Evolutionary conservation across 2,329 filamentous ascomycete genomes (phyloP), one percentile per base, ranked within the genome.

Genomic region (Aspergillus persii): DNA sequence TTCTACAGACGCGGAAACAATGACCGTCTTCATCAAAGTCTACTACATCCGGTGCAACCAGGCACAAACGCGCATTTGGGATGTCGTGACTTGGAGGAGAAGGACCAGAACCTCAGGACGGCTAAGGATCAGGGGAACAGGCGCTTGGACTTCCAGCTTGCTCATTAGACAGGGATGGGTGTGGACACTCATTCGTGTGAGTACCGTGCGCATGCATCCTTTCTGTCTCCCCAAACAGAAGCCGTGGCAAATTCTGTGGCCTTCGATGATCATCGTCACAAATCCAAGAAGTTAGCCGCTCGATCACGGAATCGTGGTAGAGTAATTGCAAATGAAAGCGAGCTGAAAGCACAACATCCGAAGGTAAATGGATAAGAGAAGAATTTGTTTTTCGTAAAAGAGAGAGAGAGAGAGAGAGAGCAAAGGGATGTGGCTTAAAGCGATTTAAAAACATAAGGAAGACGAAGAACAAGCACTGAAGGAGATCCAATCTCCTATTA

Each of bases 1-100:
- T 80, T 81, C 63, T 86, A 84, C 68, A 79, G 81, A 61, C 75
- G 63, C 4, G 84, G 84, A 6, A 85, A 86, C 72, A 81, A 75
- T 8, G 0, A 84, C 85, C 51, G 8, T 84, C 18, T 72, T 69
- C 7, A 64, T 66, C 4, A 74, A 74, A 59, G n/a, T 61, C 4
- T 75, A 71, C 60, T 75, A 74, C 36, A 41, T n/a, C 36, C 36
- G 36, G 36, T 15, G 36, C 36, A 47, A 56, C 69, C 9, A 67
- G 63, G 62, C 61, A 60, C 41, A 73, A 68, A 54, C 63, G 5
- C 46, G 31, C 39, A 68, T 63, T 56, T 76, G 74, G 73, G 61
- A 73, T 46, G 64, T 66, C 1, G 73, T 76, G 72, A 71, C 0
- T 61, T 60, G 9, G 67, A 70, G n/a, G 63, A 75, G 58, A 62